These are phyloP conservation scores for Puya raimondii DNA, from an alignment of 176 grass and related monocot genomes.

Conservation along the genomic window DNA sequence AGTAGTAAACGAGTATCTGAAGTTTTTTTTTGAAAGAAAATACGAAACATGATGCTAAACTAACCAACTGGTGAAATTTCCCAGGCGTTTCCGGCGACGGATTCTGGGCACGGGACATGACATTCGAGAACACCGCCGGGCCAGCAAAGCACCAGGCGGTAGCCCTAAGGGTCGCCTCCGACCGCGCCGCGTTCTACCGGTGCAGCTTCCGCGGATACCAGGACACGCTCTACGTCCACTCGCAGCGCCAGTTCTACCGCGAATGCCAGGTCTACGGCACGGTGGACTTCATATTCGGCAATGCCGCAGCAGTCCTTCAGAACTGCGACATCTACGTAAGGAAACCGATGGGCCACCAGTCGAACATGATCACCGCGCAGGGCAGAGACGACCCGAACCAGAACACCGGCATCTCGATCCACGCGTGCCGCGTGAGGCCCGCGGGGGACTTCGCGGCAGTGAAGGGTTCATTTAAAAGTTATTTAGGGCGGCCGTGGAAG, in stretches of 20 bases:
- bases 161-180: background rate
- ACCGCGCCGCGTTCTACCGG: background rate
- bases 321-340: conserved; percentile 3
- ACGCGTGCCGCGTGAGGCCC: background rate
- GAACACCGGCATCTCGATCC: conserved; percentile 1
- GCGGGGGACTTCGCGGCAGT: background rate
- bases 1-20: no score
- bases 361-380: conserved; percentile 6
- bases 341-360: background rate
- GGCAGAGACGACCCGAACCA: conserved; percentile 1
- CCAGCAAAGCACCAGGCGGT: background rate
- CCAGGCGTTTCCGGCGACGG: background rate
- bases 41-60: no score
- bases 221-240: background rate
- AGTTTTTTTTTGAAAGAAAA: no score
- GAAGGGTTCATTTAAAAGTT: conserved; percentile 1
- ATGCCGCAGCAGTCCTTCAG: background rate
- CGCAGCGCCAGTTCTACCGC: conserved; percentile 1
- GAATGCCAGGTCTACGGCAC: background rate
- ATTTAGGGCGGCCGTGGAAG: conserved; percentile 1
- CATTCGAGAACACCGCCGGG: background rate
- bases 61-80: background rate
- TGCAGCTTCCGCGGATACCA: conserved; percentile 1
- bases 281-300: background rate
- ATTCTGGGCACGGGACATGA: conserved; percentile 9